phyloP scores from a whole-genome alignment of 176 grass and related monocot species.

The Thinopyrum elongatum region DNA sequence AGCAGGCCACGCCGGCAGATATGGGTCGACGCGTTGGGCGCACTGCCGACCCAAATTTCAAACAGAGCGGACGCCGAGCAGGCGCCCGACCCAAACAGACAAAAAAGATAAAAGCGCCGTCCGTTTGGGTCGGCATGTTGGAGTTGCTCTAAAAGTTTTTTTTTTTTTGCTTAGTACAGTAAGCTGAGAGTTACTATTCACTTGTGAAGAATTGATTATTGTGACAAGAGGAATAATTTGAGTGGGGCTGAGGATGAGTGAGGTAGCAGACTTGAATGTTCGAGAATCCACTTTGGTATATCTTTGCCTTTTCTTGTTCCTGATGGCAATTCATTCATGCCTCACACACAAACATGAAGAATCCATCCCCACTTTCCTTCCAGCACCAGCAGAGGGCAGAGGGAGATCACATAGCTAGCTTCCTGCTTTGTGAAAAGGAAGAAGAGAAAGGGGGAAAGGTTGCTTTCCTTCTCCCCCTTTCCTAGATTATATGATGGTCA shows the following conservation, averaged over 20 bases:
- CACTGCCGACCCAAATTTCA: too few species aligned
- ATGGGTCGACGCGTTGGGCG: too few species aligned
- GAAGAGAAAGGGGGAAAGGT: neutral
- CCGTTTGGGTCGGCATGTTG: too few species aligned
- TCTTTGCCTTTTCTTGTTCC: neutral
- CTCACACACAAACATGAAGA: neutral
- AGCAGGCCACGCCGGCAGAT: too few species aligned
- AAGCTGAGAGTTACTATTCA: neutral
- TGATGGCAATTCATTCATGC: neutral
- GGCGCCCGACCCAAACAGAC: too few species aligned
- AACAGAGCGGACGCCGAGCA: too few species aligned
- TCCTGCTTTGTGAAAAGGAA: neutral
- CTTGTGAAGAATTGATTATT: neutral
- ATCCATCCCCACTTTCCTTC: neutral
- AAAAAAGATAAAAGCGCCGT: too few species aligned
- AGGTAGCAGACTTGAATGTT: neutral
- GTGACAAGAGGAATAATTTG: neutral
- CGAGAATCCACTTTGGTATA: neutral
- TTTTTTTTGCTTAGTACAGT: neutral
- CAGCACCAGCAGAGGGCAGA: neutral
- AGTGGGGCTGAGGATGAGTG: neutral
- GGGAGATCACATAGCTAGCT: neutral
- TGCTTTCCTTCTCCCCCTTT: neutral
- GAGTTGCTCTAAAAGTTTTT: too few species aligned
- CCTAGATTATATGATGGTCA: neutral